Conservation (phyloP, 306 rosid genomes). For the Cicer judaicum region DNA sequence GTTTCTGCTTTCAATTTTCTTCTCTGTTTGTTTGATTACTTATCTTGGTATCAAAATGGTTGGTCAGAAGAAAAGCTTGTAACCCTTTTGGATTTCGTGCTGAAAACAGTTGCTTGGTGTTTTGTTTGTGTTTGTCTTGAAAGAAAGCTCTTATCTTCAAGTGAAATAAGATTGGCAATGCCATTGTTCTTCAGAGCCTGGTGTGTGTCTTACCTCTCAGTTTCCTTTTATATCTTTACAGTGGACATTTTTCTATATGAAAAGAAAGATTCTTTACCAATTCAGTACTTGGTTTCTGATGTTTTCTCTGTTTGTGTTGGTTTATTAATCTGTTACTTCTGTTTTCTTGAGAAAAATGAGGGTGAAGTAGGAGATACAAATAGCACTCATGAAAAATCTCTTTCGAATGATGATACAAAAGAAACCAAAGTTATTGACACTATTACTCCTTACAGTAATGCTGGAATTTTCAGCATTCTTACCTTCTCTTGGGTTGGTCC, state of each 20-base stretch:
- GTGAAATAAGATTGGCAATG: too few species aligned
- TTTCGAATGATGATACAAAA: slow-evolving; percentile 41
- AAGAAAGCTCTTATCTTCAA: slow-evolving; percentile 31
- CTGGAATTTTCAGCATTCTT: slow-evolving; percentile 61
- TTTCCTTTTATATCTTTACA: slow-evolving; percentile 40
- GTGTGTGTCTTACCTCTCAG: slow-evolving; percentile 49
- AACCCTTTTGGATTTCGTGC: slow-evolving; percentile 51
- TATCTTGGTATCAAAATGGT: slow-evolving; percentile 43
- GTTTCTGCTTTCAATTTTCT: slow-evolving; percentile 43
- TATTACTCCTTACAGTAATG: slow-evolving; percentile 55
- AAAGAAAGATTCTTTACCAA: slow-evolving; percentile 29
- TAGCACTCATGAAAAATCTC: slow-evolving; percentile 43
- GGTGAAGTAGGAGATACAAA: not conserved
- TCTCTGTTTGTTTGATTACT: slow-evolving; percentile 35
- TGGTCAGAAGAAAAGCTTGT: slow-evolving; percentile 50
- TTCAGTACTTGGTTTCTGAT: slow-evolving; percentile 49
- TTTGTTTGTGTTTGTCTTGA: slow-evolving; percentile 38
- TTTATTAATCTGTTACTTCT: slow-evolving; percentile 49
- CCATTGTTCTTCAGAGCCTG: slow-evolving; percentile 48
- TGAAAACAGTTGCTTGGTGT: slow-evolving; percentile 52
- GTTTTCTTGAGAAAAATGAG: slow-evolving; percentile 45
- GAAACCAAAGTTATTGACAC: slow-evolving; percentile 46
- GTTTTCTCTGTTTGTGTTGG: slow-evolving; percentile 43
- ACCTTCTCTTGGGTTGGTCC: slow-evolving; percentile 56
- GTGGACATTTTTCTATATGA: slow-evolving; percentile 42